Evolutionary conservation across 768 basidiomycete species (phyloP), one percentile per base, ranked within the genome.

Genomic region (Psilocybe sp.): DNA sequence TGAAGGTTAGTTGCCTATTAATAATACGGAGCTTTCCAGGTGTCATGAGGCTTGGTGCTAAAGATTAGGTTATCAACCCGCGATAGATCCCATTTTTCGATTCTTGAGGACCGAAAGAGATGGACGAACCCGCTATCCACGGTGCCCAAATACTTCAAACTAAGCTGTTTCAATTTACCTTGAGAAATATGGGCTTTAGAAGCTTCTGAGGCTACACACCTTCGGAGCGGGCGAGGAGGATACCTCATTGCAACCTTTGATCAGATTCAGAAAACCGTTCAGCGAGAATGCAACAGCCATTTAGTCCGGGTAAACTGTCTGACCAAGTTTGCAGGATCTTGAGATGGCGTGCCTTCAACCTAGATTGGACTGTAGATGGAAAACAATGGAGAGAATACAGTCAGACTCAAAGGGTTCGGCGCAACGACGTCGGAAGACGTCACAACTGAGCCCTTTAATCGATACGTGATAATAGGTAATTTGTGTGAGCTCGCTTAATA

Each of bases 81-180:
- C 64, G 65, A 70, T 59, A 62, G 64, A 69, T 64, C 70, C 71
- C 70, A 68, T 63, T 64, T 66, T 65, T 65, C 60, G 63, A 67
- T 66, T 67, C 66, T 62, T 64, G 66, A 64, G 66, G 68, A 65
- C 73, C 72, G 69, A 71, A 68, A 59, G n/a, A n/a, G 70, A 70
- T 66, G 69, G 66, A 65, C 64, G 63, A 58, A 62, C 63, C 71
- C 71, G 71, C 63, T 64, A 64, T 69, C 67, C 68, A 70, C 72
- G 74, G 71, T 64, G 64, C 64, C 60, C 70, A 61, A 66, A 55
- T 63, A 64, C 51, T 59, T 63, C 66, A 63, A 69, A 70, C 68
- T 61, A 57, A 64, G 54, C 67, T 66, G 67, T 58, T 57, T 66
- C 60, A 64, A 61, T 54, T 60, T 56, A 59, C 48, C 53, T 51